A percentile compares a stretch with the other conserved stretches of the same genome.
phyloP scores from a whole-genome alignment of 805 yeast species.

The Cyberlindnera euphorbiiphila region DNA sequence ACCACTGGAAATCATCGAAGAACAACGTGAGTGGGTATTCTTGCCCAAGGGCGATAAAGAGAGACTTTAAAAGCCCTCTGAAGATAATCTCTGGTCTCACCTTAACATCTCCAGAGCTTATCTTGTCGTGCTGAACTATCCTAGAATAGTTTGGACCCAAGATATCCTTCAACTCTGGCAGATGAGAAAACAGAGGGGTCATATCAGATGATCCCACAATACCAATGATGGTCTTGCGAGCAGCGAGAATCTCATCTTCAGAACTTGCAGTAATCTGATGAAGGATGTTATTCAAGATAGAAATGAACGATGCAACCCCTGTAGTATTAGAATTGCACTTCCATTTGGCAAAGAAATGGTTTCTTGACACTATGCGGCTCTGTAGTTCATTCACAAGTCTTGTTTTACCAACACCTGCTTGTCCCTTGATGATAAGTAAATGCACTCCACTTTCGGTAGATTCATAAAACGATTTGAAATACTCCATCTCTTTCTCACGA shows the following conservation, averaged over 20 bases:
- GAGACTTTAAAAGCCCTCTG: conserved; percentile 38
- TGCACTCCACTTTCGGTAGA: conserved; percentile 23
- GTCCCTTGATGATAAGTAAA: conserved; percentile 37
- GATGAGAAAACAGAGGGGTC: conserved; percentile 35
- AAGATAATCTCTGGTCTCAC: conserved; percentile 37
- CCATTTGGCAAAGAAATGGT: conserved; percentile 29
- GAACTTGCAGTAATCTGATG: conserved; percentile 40
- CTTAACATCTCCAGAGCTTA: conserved; percentile 20
- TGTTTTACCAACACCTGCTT: conserved; percentile 44
- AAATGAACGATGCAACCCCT: conserved; percentile 35
- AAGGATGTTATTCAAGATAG: conserved; percentile 36
- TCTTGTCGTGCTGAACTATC: conserved; percentile 19
- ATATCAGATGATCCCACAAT: conserved; percentile 38
- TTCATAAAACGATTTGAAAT: conserved; percentile 24
- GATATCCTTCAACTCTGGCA: conserved; percentile 42
- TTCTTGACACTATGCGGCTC: conserved; percentile 31
- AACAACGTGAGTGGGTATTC: conserved; percentile 40
- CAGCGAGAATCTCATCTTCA: conserved; percentile 32
- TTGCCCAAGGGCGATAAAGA: conserved; percentile 38
- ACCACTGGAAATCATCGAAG: conserved; percentile 45
- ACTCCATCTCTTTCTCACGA: conserved; percentile 24
- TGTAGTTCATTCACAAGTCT: conserved; percentile 38
- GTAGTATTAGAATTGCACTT: conserved; percentile 31
- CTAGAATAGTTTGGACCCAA: conserved; percentile 39
- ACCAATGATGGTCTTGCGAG: conserved; percentile 39